Evolutionary conservation across 2,329 filamentous ascomycete genomes (phyloP), one percentile per base, ranked within the genome.

Genomic region (Ophiostoma sp.): DNA sequence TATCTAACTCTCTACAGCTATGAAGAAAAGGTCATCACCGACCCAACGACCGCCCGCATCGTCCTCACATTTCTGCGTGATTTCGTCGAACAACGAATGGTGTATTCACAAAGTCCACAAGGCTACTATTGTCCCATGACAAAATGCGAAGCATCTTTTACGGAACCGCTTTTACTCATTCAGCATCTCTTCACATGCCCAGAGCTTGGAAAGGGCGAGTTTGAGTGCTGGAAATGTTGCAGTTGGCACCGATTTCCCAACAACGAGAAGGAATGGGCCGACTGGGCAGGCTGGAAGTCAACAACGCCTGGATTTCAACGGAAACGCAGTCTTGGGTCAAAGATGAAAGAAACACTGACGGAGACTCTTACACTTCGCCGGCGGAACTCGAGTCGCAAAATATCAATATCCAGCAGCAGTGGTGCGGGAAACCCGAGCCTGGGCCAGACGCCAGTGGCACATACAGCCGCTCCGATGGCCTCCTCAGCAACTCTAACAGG

Each of bases 251-350:
- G 73, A 45, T 79, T 79, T 68, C 79, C 79, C 39, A 79, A 78
- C 31, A 77, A 75, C 73, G 79, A 80, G 73, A 79, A 79, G 71
- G 79, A 78, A 33, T 80, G 79, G 79, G 70, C 76, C 8, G 76
- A 78, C 11, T 80, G 78, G 77, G 52, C 74, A 1, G 78, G 78
- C 9, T 79, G 78, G 77, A 78, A 75, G 73, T 76, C 76, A 9
- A 63, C 57, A n/a, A 36, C 57, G 7, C 59, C 55, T 12, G 63
- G 72, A n/a, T 74, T 77, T 50, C 76, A 76, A 42, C 75, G 76
- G 17, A 80, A 79, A 68, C 77, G 76, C 3, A 79, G 78, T 68
- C 45, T 79, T 2, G 76, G 78, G 19, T 78, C 77, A 19, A 79
- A 79, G 69, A 78, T 79, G 75, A 76, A 75, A 52, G 76, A 77